These are phyloP conservation scores for Apiospora rasikravindrae DNA, from an alignment of 2,329 filamentous ascomycete genomes.

Conservation along the genomic window DNA sequence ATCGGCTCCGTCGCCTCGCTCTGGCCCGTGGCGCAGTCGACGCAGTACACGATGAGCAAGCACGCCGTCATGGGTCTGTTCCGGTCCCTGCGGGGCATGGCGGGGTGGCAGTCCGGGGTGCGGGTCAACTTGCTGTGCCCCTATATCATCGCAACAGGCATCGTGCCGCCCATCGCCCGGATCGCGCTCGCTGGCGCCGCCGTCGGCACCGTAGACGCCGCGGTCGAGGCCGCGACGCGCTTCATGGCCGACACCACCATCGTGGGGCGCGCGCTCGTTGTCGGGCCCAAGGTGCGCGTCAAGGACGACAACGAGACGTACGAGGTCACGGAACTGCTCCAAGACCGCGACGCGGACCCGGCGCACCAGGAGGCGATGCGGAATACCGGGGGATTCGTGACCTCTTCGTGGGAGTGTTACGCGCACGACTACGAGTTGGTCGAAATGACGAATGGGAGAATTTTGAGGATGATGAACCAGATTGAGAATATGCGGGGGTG, in stretches of 20 bases:
- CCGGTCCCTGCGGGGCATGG: not conserved
- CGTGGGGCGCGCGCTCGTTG: not conserved
- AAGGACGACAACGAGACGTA: not conserved
- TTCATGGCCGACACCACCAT: not conserved
- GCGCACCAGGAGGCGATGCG: not conserved
- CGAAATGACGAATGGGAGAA: not conserved
- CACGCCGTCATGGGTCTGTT: not conserved
- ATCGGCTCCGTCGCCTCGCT: not conserved
- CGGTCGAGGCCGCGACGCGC: not conserved
- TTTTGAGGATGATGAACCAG: not conserved
- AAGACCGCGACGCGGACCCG: not conserved
- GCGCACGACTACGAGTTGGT: conserved; percentile 5
- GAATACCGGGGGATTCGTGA: not conserved
- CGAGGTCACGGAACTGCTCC: not conserved
- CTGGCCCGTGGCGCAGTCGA: not conserved
- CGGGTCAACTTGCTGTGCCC: not conserved
- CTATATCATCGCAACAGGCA: not conserved
- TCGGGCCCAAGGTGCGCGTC: not conserved
- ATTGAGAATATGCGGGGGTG: not conserved
- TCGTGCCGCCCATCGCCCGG: not conserved
- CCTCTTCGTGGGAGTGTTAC: not conserved
- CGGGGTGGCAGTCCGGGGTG: not conserved
- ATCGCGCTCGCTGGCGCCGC: not conserved
- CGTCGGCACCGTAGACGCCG: not conserved
- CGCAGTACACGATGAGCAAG: conserved; percentile 4